These are phyloP conservation scores for Verticillium longisporum DNA, from an alignment of 2,329 filamentous ascomycete genomes.

Conservation along the genomic window DNA sequence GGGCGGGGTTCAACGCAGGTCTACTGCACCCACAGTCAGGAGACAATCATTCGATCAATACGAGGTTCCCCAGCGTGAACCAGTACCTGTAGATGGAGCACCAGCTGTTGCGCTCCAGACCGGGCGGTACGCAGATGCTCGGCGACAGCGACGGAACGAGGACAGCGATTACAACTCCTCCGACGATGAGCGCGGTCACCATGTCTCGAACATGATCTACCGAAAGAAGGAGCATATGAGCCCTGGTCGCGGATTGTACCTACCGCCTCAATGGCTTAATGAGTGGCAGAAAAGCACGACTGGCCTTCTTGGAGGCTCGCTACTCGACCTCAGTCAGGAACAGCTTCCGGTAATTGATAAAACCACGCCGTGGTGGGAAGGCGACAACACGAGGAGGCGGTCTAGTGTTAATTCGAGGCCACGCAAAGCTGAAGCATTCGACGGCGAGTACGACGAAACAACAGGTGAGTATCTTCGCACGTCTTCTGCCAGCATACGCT, in stretches of 20 bases:
- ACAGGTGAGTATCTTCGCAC: slow-evolving; percentile 32
- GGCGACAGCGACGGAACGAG: slow-evolving; percentile 1
- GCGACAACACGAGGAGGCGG: slow-evolving; percentile 34
- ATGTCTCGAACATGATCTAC: slow-evolving; percentile 30
- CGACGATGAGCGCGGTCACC: slow-evolving; percentile 19
- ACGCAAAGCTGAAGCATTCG: slow-evolving; percentile 56
- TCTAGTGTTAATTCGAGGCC: slow-evolving; percentile 39
- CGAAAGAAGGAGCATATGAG: slow-evolving; percentile 32
- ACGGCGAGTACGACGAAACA: slow-evolving; percentile 60
- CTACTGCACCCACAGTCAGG: slow-evolving; percentile 6
- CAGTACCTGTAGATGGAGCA: slow-evolving; percentile 2
- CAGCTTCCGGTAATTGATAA: slow-evolving; percentile 31
- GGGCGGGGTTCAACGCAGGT: slow-evolving; percentile 9
- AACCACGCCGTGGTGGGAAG: slow-evolving; percentile 73
- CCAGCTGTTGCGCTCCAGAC: slow-evolving; percentile 2
- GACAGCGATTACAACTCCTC: background rate
- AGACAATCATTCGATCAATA: slow-evolving; percentile 4
- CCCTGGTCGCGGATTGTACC: slow-evolving; percentile 50
- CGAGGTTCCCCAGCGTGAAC: slow-evolving; percentile 1
- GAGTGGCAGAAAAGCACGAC: slow-evolving; percentile 67
- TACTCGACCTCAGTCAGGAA: slow-evolving; percentile 52
- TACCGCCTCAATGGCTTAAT: slow-evolving; percentile 53
- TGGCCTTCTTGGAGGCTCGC: slow-evolving; percentile 48
- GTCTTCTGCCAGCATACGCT: background rate
- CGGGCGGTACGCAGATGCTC: slow-evolving; percentile 1